Evolutionary conservation across 1,139 yeast genomes (phyloP).

Genomic region (Torulaspora pretoriensis): DNA sequence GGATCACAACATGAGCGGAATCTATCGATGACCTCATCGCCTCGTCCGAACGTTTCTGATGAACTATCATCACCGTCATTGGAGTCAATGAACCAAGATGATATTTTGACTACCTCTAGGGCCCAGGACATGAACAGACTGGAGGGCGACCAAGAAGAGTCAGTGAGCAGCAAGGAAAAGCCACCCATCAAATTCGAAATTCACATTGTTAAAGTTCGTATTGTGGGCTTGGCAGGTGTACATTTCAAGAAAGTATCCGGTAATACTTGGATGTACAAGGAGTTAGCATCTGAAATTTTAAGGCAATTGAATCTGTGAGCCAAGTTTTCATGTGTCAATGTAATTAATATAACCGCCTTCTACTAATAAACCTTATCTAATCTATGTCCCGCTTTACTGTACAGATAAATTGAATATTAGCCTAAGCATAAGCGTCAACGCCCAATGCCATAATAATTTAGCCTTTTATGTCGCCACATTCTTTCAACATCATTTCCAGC

Average conservation of each 20-base stretch:
- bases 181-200: slow-evolving; percentile 83
- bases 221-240: slow-evolving; percentile 87
- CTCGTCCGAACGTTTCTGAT: slow-evolving; percentile 30
- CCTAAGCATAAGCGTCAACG: not conserved
- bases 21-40: slow-evolving; percentile 29
- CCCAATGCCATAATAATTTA: not conserved
- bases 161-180: slow-evolving; percentile 34
- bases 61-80: slow-evolving; percentile 55
- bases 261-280: slow-evolving; percentile 93
- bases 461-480: not conserved
- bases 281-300: slow-evolving; percentile 84
- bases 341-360: slow-evolving; percentile 2
- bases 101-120: slow-evolving; percentile 33
- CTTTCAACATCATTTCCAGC: slow-evolving; percentile 18
- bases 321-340: not conserved
- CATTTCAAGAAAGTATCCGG: slow-evolving; percentile 92
- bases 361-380: slow-evolving; percentile 1
- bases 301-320: slow-evolving; percentile 63
- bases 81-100: slow-evolving; percentile 47
- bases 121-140: slow-evolving; percentile 32
- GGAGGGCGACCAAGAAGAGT: slow-evolving; percentile 16
- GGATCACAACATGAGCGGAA: slow-evolving; percentile 28
- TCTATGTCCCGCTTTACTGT: not conserved
- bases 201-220: slow-evolving; percentile 87
- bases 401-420: not conserved